phyloP scores from a whole-genome alignment of 139 green algal genomes.

The Chlamydomonas eustigma region DNA sequence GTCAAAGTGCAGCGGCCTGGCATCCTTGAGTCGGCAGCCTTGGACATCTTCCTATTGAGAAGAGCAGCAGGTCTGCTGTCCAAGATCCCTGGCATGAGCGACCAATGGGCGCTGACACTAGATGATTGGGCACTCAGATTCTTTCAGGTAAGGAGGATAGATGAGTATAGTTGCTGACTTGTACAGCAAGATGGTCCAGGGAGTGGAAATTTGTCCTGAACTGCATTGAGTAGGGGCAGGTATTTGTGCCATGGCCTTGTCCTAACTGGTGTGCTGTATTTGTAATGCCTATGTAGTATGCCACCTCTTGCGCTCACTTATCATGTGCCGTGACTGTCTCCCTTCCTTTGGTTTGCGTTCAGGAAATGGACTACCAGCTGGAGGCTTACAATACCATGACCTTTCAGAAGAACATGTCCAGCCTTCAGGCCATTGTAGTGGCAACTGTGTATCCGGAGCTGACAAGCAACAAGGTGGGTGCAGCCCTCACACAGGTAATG shows the following conservation, averaged over 20 bases:
- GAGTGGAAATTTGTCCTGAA: too few species aligned
- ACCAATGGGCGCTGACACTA: constrained; percentile 65
- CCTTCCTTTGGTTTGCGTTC: not conserved
- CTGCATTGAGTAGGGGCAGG: too few species aligned
- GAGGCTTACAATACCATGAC: constrained; percentile 69
- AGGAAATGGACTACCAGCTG: constrained; percentile 84
- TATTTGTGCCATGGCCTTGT: too few species aligned
- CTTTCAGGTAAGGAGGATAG: constrained; percentile 41
- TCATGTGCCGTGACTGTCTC: too few species aligned
- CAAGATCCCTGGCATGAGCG: constrained; percentile 39
- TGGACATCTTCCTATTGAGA: constrained; percentile 88
- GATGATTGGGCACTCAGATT: constrained; percentile 84
- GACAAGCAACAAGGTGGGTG: constrained; percentile 83
- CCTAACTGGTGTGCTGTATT: too few species aligned
- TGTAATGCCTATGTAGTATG: too few species aligned
- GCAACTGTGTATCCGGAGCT: constrained; percentile 65
- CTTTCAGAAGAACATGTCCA: constrained; percentile 62
- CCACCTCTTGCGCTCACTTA: too few species aligned
- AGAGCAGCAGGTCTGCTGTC: constrained; percentile 27
- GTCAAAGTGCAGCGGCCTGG: constrained; percentile 55
- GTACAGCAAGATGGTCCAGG: too few species aligned
- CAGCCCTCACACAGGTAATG: too few species aligned
- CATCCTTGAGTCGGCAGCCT: constrained; percentile 80
- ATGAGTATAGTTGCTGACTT: not conserved
- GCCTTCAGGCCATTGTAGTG: constrained; percentile 35